Conservation (phyloP, 495 filamentous ascomycete species). For the Penicillium robsamsonii region DNA sequence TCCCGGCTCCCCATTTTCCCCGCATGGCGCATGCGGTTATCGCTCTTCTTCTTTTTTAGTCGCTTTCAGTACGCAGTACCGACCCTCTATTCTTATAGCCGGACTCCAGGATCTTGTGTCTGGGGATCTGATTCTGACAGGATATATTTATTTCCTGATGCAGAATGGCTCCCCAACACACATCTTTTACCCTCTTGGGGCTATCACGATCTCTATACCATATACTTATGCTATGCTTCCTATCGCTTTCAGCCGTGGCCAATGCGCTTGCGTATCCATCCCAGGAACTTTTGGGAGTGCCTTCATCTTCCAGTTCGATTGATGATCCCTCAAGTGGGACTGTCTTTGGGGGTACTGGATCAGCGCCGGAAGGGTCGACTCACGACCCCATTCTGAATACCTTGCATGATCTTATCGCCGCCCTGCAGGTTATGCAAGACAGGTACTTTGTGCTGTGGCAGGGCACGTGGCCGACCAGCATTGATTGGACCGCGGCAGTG, state of each 20-base stretch:
- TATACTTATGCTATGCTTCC: constrained; percentile 25
- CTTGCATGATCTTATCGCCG: constrained; percentile 49
- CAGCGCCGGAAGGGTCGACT: constrained; percentile 5
- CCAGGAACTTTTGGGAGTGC: constrained; percentile 24
- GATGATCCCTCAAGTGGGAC: constrained; percentile 11
- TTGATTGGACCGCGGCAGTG: constrained; percentile 95
- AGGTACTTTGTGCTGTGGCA: constrained; percentile 72
- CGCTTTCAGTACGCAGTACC: not conserved
- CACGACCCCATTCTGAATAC: constrained; percentile 27
- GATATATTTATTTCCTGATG: constrained; percentile 4
- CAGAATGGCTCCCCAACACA: constrained; percentile 20
- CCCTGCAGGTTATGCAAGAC: constrained; percentile 72
- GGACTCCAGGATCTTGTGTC: constrained; percentile 5
- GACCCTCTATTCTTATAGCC: constrained; percentile 22
- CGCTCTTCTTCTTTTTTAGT: constrained; percentile 4
- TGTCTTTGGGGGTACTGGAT: constrained; percentile 12
- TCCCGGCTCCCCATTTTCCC: constrained; percentile 16
- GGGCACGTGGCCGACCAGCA: constrained; percentile 80
- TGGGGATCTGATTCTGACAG: constrained; percentile 11
- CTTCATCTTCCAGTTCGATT: not conserved
- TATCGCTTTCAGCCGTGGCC: constrained; percentile 20
- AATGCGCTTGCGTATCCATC: constrained; percentile 34
- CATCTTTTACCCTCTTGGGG: constrained; percentile 14
- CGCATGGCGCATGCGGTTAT: constrained; percentile 18
- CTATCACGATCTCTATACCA: constrained; percentile 16